Evolutionary conservation across 768 basidiomycete species (phyloP).

Genomic region (Lactarius vividus): DNA sequence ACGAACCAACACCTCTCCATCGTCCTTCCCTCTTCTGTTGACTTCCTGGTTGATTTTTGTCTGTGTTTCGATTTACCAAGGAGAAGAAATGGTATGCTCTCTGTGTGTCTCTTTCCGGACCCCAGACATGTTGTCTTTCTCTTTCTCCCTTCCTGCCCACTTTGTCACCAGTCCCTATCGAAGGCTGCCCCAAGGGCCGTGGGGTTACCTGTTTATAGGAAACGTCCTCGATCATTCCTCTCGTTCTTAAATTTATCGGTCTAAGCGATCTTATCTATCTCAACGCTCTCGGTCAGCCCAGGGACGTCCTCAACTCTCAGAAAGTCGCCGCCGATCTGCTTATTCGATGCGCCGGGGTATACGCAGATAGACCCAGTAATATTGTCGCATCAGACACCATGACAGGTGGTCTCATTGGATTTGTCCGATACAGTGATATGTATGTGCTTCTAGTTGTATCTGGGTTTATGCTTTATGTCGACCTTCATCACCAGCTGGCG

Average conservation of each 20-base stretch:
- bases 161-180: conserved; percentile 13
- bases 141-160: conserved; percentile 3
- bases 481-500: conserved; percentile 4
- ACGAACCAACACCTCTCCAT: neutral
- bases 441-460: neutral
- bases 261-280: conserved; percentile 14
- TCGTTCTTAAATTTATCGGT: neutral
- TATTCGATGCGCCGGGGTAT: conserved; percentile 10
- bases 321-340: conserved; percentile 10
- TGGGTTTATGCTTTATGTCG: too few species aligned
- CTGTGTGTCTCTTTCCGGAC: neutral
- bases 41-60: neutral
- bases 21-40: neutral
- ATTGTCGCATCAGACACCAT: conserved; percentile 10
- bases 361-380: conserved; percentile 8
- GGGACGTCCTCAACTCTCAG: conserved; percentile 10
- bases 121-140: neutral
- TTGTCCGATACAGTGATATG: neutral
- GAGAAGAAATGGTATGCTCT: neutral
- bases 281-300: conserved; percentile 9
- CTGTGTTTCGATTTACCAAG: neutral
- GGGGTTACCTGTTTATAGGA: conserved; percentile 17
- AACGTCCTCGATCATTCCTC: neutral
- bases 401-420: neutral
- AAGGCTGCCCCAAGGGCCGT: conserved; percentile 11